A percentile compares a stretch with the other conserved stretches of the same genome.
These are phyloP conservation scores for Dryas drummondii DNA, from an alignment of 306 rosid species.

Conservation along the genomic window DNA sequence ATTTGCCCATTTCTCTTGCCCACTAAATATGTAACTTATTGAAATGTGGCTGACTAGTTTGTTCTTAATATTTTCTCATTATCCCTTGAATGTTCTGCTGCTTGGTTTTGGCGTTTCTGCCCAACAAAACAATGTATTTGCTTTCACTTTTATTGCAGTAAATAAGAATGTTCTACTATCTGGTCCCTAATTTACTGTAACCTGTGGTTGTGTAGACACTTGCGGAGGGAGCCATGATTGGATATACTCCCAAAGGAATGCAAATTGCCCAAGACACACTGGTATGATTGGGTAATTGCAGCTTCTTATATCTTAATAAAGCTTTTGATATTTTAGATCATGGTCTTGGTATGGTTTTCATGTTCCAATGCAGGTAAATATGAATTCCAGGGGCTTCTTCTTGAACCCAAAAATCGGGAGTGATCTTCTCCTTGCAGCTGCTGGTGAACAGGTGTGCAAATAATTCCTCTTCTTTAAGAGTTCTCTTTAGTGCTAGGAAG, in stretches of 20 bases:
- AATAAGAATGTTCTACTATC: slow-evolving; percentile 3
- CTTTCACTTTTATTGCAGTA: neutral
- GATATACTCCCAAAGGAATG: slow-evolving; percentile 89
- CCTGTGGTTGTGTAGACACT: slow-evolving; percentile 58
- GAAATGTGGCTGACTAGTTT: neutral
- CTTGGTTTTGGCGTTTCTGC: neutral
- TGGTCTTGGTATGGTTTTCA: slow-evolving; percentile 13
- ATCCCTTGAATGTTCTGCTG: neutral
- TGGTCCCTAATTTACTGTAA: slow-evolving; percentile 23
- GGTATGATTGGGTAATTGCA: slow-evolving; percentile 44
- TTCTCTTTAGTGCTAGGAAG: slow-evolving; percentile 13
- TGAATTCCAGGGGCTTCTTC: slow-evolving; percentile 59
- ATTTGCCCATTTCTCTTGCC: neutral
- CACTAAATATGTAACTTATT: neutral
- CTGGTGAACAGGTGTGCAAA: slow-evolving; percentile 81
- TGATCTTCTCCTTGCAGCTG: slow-evolving; percentile 72
- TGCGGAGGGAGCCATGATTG: slow-evolving; percentile 88
- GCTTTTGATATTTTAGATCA: slow-evolving; percentile 3
- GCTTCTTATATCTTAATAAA: slow-evolving; percentile 4
- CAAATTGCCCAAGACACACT: slow-evolving; percentile 73
- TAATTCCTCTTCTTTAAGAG: neutral
- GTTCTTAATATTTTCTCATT: neutral
- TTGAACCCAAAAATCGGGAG: slow-evolving; percentile 46
- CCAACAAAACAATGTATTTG: neutral
- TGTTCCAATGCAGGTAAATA: slow-evolving; percentile 46